Base-by-base conservation (phyloP, 2,329 filamentous ascomycete species). In the Diaporthe sp. region DNA sequence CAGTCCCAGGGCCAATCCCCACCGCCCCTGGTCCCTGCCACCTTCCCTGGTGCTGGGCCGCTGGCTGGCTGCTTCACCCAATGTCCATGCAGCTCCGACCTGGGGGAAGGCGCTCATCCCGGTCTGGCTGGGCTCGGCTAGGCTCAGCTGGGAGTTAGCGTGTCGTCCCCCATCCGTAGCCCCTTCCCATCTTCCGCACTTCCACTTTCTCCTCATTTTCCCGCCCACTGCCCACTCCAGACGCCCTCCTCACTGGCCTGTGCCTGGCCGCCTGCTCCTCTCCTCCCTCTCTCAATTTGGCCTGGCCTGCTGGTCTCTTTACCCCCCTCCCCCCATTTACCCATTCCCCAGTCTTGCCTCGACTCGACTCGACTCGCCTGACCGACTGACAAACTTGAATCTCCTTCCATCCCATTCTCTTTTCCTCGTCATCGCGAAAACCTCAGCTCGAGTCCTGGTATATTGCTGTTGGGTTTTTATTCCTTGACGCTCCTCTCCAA, bases 131-230 rank as follows among this genome's bases (percentile, higher is more conserved):
- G 49, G 12, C 22, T 69, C 65, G 46, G 46, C 65, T 69, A 69
- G 49, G 65, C 65, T 69, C 65, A 69, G 65, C 65, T 69, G n/a
- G 65, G 49, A 28, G 7, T 25, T 69, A 69, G 65, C 46, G 65
- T 22, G 49, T 25, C 22, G 55, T 59, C 67, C 55, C 68, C 59
- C 51, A 61, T 74, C 55, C 57, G 61, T 69, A 62, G 49, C 59
- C 72, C 67, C 72, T 72, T 71, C 58, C 58, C 67, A 46, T 58
- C 74, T 72, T 72, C 73, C 68, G 59, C 53, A 55, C 74, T 46
- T 67, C 51, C 37, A 72, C 53, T 42, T 76, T 58, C 75, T 76
- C 75, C 75, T 76, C 75, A 76, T 76, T 69, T 67, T 67, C 72
- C 75, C 42, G 75, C 62, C 39, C 46, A 70, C 42, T 65, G 75